phyloP scores from a whole-genome alignment of 257 asterid species.

The Solanum virginianum region DNA sequence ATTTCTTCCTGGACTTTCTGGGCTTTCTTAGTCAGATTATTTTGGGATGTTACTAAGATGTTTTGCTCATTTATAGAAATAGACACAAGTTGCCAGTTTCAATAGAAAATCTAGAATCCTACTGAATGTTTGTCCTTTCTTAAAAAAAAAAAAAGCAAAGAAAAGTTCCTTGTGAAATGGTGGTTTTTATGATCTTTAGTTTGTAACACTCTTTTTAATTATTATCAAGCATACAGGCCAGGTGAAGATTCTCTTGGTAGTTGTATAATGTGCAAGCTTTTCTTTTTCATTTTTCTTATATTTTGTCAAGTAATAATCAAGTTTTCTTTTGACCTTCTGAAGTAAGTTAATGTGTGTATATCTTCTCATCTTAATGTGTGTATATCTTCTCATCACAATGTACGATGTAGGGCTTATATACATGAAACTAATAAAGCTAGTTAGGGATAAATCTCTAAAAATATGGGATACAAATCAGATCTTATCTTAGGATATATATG shows the following conservation, averaged over 20 bases:
- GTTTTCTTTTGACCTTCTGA: background rate
- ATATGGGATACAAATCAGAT: background rate
- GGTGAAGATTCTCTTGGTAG: background rate
- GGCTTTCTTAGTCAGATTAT: too few species aligned
- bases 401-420: background rate
- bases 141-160: background rate
- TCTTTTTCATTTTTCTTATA: background rate
- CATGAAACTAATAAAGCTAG: background rate
- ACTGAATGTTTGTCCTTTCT: background rate
- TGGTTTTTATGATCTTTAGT: background rate
- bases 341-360: background rate
- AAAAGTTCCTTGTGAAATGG: background rate
- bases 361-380: background rate
- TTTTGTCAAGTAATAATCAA: background rate
- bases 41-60: background rate
- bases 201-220: background rate
- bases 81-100: background rate
- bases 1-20: too few species aligned
- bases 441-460: background rate
- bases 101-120: background rate
- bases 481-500: background rate
- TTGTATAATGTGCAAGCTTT: background rate
- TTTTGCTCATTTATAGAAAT: background rate
- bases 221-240: background rate
- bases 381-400: background rate